These are phyloP conservation scores for Neurospora africana DNA, from an alignment of 495 filamentous ascomycete genomes.

Conservation along the genomic window DNA sequence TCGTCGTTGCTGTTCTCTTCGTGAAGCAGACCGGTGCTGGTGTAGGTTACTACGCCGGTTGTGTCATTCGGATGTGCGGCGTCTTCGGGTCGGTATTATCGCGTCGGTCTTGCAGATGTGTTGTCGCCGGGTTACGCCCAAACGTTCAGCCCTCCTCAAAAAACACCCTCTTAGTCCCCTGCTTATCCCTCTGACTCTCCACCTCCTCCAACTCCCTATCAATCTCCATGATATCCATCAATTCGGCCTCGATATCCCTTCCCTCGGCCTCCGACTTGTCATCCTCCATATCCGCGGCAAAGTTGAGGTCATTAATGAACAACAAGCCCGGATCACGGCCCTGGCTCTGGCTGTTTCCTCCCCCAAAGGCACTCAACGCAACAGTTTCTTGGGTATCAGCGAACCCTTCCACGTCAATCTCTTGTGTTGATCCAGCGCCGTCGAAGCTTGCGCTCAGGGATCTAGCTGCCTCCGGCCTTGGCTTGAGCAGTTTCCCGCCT, in stretches of 20 bases:
- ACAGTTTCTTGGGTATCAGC: neutral
- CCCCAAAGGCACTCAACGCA: neutral
- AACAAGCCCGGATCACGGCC: slow-evolving; percentile 20
- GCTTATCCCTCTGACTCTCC: slow-evolving; percentile 28
- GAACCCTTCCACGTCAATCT: neutral
- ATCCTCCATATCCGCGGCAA: slow-evolving; percentile 30
- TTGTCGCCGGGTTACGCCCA: neutral
- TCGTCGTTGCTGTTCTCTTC: neutral
- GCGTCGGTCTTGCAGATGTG: neutral
- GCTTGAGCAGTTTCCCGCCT: slow-evolving; percentile 6
- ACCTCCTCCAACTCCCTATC: slow-evolving; percentile 41
- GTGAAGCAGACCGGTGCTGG: neutral
- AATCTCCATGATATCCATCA: slow-evolving; percentile 47
- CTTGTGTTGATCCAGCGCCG: neutral
- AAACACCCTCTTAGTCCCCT: slow-evolving; percentile 31
- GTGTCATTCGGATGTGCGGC: neutral
- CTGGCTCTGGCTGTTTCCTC: neutral
- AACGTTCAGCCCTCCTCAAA: slow-evolving; percentile 25
- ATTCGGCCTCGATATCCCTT: slow-evolving; percentile 40
- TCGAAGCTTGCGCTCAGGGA: neutral
- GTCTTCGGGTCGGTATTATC: neutral
- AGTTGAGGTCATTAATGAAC: slow-evolving; percentile 33
- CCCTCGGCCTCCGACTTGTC: slow-evolving; percentile 34
- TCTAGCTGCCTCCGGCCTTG: neutral
- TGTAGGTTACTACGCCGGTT: neutral